Evolutionary conservation across 805 yeast species (phyloP), one percentile per base, ranked within the genome.

Genomic region (Deakozyma indianensis): DNA sequence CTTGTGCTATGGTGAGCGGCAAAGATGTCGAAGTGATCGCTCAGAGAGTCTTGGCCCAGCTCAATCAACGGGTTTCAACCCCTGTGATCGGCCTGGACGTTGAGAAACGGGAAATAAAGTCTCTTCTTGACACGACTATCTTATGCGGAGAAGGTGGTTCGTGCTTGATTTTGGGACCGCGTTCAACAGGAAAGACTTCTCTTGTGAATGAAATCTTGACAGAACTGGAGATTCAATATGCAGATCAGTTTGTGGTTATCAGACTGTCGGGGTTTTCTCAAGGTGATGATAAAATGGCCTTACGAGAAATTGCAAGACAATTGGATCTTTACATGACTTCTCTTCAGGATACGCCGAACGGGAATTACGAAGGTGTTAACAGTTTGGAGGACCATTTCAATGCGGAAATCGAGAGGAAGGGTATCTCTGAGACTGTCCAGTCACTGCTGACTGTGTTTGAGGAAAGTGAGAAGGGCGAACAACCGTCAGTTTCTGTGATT

Each of bases 281-380:
- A 56, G 57, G 70, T 3, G 86, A 81, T 52, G 97, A 90, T 56
- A 73, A 70, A 42, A 64, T 73, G 43, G 97, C 97, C 0, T 73
- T 92, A 14, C 71, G 88, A 44, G 88, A 85, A 51, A 82, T 92
- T 47, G 95, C 95, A 0, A 68, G 80, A 41, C 96, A 88, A 60
- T 63, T 90, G 35, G 95, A 85, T 56, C 57, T 56, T 16, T 67
- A 64, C 45, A 46, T 48, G 40, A 56, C 53, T 21, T 41, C 56
- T 23, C 22, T 47, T 21, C 47, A 50, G 22, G 61, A 58, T n/a
- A 44, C 48, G 23, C 57, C 53, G 3, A 48, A 45, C 4, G 51
- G 42, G 9, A 15, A 42, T 42, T n/a, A 7, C 14, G 16, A 23
- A 11, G 43, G 16, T 7, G 22, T 22, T 18, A 9, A 9, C 20